Conservation (phyloP, 1,284 basidiomycete genomes). For the Ceratobasidium sp. region DNA sequence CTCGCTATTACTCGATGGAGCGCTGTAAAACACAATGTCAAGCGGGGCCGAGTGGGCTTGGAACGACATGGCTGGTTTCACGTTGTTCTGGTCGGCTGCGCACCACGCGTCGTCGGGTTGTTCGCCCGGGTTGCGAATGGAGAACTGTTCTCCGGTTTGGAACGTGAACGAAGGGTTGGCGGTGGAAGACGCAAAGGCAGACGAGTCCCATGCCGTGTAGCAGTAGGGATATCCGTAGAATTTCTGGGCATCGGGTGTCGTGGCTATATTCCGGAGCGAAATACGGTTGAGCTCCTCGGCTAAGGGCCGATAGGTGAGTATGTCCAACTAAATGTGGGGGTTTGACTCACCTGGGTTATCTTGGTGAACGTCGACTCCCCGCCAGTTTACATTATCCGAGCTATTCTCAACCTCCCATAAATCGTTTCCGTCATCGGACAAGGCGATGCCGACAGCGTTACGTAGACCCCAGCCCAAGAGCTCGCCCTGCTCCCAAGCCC, state of each 20-base stretch:
- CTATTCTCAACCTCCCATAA: slow-evolving; percentile 55
- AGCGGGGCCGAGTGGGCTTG: slow-evolving; percentile 30
- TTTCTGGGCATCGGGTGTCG: not conserved
- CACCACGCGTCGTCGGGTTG: slow-evolving; percentile 29
- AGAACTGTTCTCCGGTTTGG: slow-evolving; percentile 29
- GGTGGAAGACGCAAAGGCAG: not conserved
- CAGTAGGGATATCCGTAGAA: slow-evolving; percentile 34
- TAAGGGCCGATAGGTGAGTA: not conserved
- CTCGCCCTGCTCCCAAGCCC: slow-evolving; percentile 48
- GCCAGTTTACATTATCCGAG: slow-evolving; percentile 43
- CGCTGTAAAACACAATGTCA: slow-evolving; percentile 31
- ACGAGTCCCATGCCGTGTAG: slow-evolving; percentile 30
- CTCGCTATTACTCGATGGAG: not conserved
- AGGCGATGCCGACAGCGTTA: slow-evolving; percentile 55
- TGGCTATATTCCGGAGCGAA: not conserved
- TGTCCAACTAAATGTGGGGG: not conserved
- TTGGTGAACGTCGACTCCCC: slow-evolving; percentile 25
- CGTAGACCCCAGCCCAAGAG: slow-evolving; percentile 55
- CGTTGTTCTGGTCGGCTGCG: slow-evolving; percentile 1
- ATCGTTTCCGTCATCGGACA: slow-evolving; percentile 43
- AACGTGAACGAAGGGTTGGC: not conserved
- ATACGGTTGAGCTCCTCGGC: slow-evolving; percentile 35
- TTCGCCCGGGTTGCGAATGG: not conserved
- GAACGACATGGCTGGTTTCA: not conserved
- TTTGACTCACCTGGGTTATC: slow-evolving; percentile 27